These are phyloP conservation scores for Talaromyces nanjingensis DNA, from an alignment of 495 filamentous ascomycete genomes.

Conservation along the genomic window DNA sequence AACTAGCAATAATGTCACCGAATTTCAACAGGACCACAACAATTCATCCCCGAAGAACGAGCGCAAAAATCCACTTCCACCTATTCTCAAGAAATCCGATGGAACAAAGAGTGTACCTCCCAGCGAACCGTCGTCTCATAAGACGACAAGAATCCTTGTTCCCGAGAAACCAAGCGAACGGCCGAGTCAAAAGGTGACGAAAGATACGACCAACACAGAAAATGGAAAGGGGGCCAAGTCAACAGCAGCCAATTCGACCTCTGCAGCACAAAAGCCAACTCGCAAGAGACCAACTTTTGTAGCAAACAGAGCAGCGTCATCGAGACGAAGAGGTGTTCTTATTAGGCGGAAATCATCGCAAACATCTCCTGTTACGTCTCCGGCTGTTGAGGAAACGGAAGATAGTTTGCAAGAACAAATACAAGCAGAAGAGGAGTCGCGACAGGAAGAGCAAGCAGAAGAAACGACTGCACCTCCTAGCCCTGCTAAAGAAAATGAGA, in stretches of 20 bases:
- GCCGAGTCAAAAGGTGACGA: not conserved
- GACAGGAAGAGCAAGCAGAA: not conserved
- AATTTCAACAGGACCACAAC: not conserved
- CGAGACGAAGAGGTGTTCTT: conserved; percentile 35
- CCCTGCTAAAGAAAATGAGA: conserved; percentile 1
- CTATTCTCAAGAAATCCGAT: conserved; percentile 34
- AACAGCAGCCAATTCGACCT: not conserved
- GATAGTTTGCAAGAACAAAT: not conserved
- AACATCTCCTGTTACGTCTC: conserved; percentile 8
- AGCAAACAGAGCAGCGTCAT: conserved; percentile 21
- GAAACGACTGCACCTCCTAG: not conserved
- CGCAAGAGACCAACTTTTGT: conserved; percentile 29
- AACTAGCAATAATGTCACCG: not conserved
- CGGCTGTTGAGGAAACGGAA: conserved; percentile 1
- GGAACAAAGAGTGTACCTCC: conserved; percentile 16
- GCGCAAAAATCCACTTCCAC: conserved; percentile 18
- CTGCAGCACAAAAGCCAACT: conserved; percentile 10
- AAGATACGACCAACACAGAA: not conserved
- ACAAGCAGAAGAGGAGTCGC: not conserved
- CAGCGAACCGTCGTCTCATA: conserved; percentile 15
- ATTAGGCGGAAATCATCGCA: conserved; percentile 40
- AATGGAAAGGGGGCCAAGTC: not conserved
- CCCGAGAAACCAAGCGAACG: conserved; percentile 4
- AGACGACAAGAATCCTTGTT: conserved; percentile 22
- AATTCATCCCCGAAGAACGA: not conserved